Percentiles rank a stretch among this genome's conserved stretches.
These are phyloP conservation scores for Kokia cookei DNA, from an alignment of 441 rosid species.

Conservation along the genomic window DNA sequence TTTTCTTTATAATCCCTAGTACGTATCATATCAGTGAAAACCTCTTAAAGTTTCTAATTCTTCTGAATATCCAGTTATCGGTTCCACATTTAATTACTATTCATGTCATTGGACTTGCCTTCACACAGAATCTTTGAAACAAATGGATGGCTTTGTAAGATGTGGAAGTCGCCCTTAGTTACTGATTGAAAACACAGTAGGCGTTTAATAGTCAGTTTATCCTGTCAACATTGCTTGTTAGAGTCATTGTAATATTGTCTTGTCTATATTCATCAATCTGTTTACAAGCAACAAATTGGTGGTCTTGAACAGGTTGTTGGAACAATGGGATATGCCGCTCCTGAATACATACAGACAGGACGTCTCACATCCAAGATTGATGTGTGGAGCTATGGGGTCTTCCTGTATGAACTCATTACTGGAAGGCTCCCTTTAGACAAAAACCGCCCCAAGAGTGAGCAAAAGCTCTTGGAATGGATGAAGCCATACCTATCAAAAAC, in stretches of 20 bases:
- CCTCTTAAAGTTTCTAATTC: neutral
- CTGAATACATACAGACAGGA: conserved; percentile 83
- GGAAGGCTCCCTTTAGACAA: conserved; percentile 81
- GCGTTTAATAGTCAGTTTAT: neutral
- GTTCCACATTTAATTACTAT: neutral
- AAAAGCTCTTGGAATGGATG: conserved; percentile 87
- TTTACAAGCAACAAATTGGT: neutral
- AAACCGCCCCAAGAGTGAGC: conserved; percentile 75
- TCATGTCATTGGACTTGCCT: neutral
- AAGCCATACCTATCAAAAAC: conserved; percentile 62
- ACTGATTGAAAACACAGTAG: neutral
- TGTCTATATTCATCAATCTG: neutral
- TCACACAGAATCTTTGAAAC: neutral
- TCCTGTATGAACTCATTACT: conserved; percentile 86
- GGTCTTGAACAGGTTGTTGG: conserved; percentile 72
- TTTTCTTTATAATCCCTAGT: neutral
- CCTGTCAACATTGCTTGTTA: neutral
- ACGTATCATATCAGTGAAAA: neutral
- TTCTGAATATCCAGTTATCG: neutral
- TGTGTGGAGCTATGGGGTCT: conserved; percentile 93
- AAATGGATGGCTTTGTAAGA: neutral
- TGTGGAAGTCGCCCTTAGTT: neutral
- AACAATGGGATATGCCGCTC: conserved; percentile 96
- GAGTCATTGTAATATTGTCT: neutral
- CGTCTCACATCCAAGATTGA: conserved; percentile 85